Percentiles rank a stretch among this genome's conserved stretches.
Conservation (phyloP, 176 grass and related monocot species). For the Phoenix dactylifera region DNA sequence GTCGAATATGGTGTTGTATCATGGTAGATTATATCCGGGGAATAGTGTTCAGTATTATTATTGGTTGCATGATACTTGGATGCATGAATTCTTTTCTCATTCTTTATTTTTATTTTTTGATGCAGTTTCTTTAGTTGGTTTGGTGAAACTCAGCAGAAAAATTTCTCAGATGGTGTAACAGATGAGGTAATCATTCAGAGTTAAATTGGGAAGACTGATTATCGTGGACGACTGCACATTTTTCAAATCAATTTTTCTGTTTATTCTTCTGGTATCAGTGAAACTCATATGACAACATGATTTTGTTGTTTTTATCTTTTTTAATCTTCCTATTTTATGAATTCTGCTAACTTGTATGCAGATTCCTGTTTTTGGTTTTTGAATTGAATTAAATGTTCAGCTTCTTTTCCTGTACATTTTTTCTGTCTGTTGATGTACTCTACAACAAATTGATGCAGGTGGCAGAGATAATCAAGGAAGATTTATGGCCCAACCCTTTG, state of each 20-base stretch:
- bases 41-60: background rate
- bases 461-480: constrained; percentile 80
- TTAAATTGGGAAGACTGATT: background rate
- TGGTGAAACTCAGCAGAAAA: constrained; percentile 17
- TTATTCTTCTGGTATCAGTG: background rate
- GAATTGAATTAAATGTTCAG: no score
- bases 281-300: background rate
- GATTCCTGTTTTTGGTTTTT: no score
- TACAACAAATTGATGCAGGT: constrained; percentile 19
- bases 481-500: constrained; percentile 89
- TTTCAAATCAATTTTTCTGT: background rate
- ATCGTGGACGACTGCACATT: background rate
- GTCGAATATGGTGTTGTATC: no score
- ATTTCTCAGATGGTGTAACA: constrained; percentile 12
- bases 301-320: no score
- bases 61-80: background rate
- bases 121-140: constrained; percentile 47
- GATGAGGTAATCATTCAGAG: constrained; percentile 22
- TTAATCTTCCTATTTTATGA: no score
- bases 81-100: background rate
- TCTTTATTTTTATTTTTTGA: background rate
- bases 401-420: no score
- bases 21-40: background rate
- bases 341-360: no score
- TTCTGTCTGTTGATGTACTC: background rate